Evolutionary conservation across 2,329 filamentous ascomycete species (phyloP), one percentile per base, ranked within the genome.

Genomic region (Aspergillus sp.): DNA sequence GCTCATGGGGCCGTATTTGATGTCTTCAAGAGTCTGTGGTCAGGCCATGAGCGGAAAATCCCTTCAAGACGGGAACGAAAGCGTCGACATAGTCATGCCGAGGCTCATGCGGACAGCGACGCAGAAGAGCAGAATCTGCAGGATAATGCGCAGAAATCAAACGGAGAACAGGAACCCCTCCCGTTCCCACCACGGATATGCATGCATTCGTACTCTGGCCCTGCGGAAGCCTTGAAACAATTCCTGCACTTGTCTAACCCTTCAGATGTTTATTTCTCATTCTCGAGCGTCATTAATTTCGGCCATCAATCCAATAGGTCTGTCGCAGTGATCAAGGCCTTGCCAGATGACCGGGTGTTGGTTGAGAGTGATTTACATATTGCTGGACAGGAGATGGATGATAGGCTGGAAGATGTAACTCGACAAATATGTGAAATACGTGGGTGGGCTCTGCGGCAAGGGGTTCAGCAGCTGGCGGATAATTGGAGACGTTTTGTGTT

Each of bases 131-230:
- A 19, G 14, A 23, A 14, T 27, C 8, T 14, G 6, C 21, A 33
- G 17, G 35, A 37, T 37, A n/a, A 37, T n/a, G 35, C 35, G 15
- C 35, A 15, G 4, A 37, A 37, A 37, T 15, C 35, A 37, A 37
- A 37, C 15, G 35, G 5, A 15, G 41, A 11, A 11, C 33, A 39
- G 15, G 51, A 56, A 12, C 65, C 79, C 1, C 86, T 82, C 59
- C 88, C 90, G 0, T 98, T 89, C 65, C 93, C 95, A 4, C 92
- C 93, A 1, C 81, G 93, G 8, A 88, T 98, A 70, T 99, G 95
- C 70, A 84, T 99, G 58, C 95, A 99, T 74, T 97, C 93, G 0
- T 99, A 92, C 74, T 96, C 90, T 48, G 93, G 91, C 0, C 84
- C 88, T 6, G 80, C 85, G 11, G 87, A 95, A 56, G 83, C 88